Conservation (phyloP, 2,329 filamentous ascomycete genomes). For the Botrytis cinerea region DNA sequence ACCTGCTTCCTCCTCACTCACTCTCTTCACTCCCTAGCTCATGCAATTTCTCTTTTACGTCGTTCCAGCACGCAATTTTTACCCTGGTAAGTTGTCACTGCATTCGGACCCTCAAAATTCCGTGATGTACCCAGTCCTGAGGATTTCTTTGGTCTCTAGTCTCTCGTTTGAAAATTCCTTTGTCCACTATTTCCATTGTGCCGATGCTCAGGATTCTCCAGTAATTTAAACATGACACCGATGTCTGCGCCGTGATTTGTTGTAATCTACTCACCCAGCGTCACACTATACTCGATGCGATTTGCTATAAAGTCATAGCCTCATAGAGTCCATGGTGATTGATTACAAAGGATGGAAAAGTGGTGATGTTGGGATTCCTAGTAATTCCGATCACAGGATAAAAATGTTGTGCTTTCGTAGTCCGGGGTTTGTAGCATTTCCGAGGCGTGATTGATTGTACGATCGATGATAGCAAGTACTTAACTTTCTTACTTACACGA, state of each 20-base stretch:
- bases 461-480: neutral
- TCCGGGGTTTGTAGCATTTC: neutral
- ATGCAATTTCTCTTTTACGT: neutral
- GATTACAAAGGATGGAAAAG: conserved; percentile 2
- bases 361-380: neutral
- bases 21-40: neutral
- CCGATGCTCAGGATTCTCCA: neutral
- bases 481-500: neutral
- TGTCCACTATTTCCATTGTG: conserved; percentile 1
- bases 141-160: conserved; percentile 2
- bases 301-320: neutral
- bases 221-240: conserved; percentile 5
- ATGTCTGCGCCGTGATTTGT: neutral
- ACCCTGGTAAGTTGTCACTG: conserved; percentile 2
- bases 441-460: neutral
- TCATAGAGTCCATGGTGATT: conserved; percentile 7
- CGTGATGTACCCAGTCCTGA: neutral
- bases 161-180: neutral
- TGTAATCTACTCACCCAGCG: neutral
- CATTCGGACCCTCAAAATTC: conserved; percentile 5
- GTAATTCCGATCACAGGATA: neutral
- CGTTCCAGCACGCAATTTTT: conserved; percentile 12
- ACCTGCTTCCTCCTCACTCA: too few species aligned
- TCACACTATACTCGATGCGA: neutral
- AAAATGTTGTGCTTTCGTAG: conserved; percentile 6